Base-by-base conservation (phyloP, 1,284 basidiomycete genomes). In the Omphalotus olearius region DNA sequence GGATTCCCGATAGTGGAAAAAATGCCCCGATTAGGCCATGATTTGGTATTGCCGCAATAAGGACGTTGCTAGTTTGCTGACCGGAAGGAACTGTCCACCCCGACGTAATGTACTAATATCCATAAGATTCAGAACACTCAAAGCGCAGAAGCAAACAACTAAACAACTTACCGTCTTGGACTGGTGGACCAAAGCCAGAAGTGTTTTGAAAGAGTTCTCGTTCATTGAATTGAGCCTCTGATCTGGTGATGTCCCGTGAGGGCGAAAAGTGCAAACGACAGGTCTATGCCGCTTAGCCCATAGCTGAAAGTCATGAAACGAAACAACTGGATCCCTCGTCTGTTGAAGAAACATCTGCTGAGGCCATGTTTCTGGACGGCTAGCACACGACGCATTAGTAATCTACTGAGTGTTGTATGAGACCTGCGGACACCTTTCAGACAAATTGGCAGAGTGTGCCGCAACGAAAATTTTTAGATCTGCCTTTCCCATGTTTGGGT, bases 281-380 rank as follows among this genome's bases (percentile, higher is more conserved):
- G 68, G 67, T 26, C 66, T 64, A 30, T 61, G 57, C 9, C 66
- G 68, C 47, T 64, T 70, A 20, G 82, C 62, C 85, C 85, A 88
- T 1, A 59, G 52, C 45, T 70, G 67, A 9, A 88, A 62, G 4
- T 78, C 72, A 0, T 41, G 2, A 6, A 58, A 40, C 1, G 75
- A 59, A 6, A 77, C 73, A 0, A 72, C 64, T 1, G 65, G 70
- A 36, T 78, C 74, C 46, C 64, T 66, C 33, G 75, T 70, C 4
- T 74, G 66, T 2, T 64, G 67, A 14, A 87, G 65, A 2, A 62
- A 61, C 54, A 87, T 57, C 2, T 60, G 59, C 2, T 57, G 54
- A 1, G 84, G 85, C 85, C 84, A 88, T 0, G 69, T 74, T 1
- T 78, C 69, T 6, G 68, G 57, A 39, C 66, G 74, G 55, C 84